A percentile compares a stretch with the other conserved stretches of the same genome.
Evolutionary conservation across 768 basidiomycete genomes (phyloP).

Genomic region (Tricholoma sp.): DNA sequence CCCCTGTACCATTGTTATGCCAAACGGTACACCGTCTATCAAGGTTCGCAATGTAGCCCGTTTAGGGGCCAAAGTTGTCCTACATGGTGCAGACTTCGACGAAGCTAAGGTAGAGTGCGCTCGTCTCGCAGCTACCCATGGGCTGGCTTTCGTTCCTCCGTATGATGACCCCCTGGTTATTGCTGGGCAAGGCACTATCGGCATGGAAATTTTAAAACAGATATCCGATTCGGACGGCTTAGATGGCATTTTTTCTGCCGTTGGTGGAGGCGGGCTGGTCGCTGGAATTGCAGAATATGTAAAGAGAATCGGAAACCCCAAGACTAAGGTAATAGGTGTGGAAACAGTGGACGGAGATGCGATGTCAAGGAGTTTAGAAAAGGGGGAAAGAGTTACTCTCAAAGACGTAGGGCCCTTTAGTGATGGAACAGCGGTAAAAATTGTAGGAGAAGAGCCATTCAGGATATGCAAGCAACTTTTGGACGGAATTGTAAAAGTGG

Average conservation of each 20-base stretch:
- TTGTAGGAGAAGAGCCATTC: constrained; percentile 94
- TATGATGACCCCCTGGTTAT: constrained; percentile 97
- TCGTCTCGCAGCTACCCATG: constrained; percentile 69
- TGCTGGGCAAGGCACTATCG: constrained; percentile 94
- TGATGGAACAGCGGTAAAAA: constrained; percentile 95
- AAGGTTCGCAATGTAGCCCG: constrained; percentile 95
- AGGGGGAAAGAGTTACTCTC: constrained; percentile 79
- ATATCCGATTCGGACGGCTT: constrained; percentile 67
- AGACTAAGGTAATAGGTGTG: constrained; percentile 79
- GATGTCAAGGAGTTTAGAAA: constrained; percentile 77
- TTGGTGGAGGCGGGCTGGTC: constrained; percentile 92
- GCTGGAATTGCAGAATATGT: constrained; percentile 91
- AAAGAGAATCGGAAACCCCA: constrained; percentile 85
- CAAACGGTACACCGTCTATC: constrained; percentile 89
- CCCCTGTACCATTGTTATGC: constrained; percentile 99
- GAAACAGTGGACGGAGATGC: constrained; percentile 96
- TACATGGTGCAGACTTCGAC: constrained; percentile 91
- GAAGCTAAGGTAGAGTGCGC: constrained; percentile 94
- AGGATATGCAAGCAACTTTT: constrained; percentile 83
- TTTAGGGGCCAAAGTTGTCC: constrained; percentile 89
- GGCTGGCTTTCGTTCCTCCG: constrained; percentile 89
- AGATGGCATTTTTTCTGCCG: constrained; percentile 83
- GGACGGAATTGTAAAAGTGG: constrained; percentile 77
- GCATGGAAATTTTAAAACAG: constrained; percentile 94
- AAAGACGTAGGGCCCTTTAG: constrained; percentile 93